Percentiles rank a stretch among this genome's conserved stretches.
phyloP scores from a whole-genome alignment of 1,284 basidiomycete species.

The Porodaedalea pini region DNA sequence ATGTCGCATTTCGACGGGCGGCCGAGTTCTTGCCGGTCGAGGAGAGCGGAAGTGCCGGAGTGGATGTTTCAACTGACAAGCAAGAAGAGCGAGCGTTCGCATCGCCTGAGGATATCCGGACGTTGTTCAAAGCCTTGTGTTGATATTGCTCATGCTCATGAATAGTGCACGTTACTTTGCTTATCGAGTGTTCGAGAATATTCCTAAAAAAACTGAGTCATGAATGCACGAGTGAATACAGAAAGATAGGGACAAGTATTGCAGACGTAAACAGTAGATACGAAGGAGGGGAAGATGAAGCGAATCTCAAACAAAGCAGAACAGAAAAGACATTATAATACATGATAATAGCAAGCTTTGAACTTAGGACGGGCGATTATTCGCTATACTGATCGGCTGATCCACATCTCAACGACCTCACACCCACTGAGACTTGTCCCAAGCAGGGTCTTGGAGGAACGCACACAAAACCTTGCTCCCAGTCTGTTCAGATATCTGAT shows the following conservation, averaged over 20 bases:
- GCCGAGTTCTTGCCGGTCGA: conserved; percentile 15
- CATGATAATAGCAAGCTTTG: background rate
- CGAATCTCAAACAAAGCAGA: no score
- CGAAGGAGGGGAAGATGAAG: no score
- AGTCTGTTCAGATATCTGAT: conserved; percentile 52
- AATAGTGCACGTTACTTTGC: no score
- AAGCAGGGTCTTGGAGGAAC: conserved; percentile 88
- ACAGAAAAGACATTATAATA: conserved; percentile 13
- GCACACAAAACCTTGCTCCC: conserved; percentile 97
- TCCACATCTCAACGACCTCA: conserved; percentile 31
- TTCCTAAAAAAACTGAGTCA: no score
- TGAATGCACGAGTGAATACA: no score
- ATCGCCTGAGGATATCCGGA: conserved; percentile 16
- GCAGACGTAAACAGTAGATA: background rate
- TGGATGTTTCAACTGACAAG: background rate
- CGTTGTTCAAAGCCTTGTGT: conserved; percentile 13
- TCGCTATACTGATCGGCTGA: no score
- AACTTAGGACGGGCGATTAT: no score
- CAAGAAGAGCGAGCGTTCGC: conserved; percentile 2
- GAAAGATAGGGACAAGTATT: background rate
- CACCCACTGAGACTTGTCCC: conserved; percentile 77
- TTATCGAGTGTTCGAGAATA: no score
- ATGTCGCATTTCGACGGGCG: conserved; percentile 62
- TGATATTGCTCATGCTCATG: background rate
- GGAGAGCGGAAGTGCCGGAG: background rate